Conservation (phyloP, 2,329 filamentous ascomycete genomes). For the Pyricularia sp. region DNA sequence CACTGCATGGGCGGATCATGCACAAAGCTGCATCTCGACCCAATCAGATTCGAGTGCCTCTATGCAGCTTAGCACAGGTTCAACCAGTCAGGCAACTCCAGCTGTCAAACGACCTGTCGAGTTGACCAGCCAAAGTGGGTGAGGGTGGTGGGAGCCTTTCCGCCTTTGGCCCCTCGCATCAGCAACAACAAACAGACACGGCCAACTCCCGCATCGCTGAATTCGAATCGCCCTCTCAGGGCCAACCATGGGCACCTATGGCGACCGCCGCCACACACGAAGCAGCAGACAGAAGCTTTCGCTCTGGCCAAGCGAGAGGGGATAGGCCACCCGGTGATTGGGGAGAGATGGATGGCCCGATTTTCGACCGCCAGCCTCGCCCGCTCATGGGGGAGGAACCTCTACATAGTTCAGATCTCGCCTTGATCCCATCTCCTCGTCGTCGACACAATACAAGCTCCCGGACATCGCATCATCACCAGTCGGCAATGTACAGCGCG, state of each 20-base stretch:
- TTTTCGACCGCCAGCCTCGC: background rate
- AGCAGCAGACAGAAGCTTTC: background rate
- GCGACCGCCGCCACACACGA: background rate
- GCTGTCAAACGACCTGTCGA: conserved; percentile 1
- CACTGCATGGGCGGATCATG: background rate
- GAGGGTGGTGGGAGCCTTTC: background rate
- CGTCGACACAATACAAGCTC: background rate
- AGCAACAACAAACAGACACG: background rate
- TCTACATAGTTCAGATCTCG: background rate
- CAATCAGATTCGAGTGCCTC: background rate
- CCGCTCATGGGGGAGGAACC: background rate
- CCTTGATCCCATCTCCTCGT: background rate
- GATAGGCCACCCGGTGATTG: background rate
- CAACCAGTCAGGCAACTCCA: background rate
- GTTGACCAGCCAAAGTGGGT: background rate
- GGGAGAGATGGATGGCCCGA: background rate
- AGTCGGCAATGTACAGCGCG: background rate
- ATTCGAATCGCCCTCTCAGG: background rate
- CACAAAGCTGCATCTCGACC: background rate
- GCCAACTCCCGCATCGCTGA: background rate
- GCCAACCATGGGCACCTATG: background rate
- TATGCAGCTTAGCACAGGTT: conserved; percentile 1
- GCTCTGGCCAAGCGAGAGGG: background rate
- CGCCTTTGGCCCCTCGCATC: background rate
- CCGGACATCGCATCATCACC: background rate